Conservation (phyloP, 2,329 filamentous ascomycete species). For the Endoconidiophora polonica region DNA sequence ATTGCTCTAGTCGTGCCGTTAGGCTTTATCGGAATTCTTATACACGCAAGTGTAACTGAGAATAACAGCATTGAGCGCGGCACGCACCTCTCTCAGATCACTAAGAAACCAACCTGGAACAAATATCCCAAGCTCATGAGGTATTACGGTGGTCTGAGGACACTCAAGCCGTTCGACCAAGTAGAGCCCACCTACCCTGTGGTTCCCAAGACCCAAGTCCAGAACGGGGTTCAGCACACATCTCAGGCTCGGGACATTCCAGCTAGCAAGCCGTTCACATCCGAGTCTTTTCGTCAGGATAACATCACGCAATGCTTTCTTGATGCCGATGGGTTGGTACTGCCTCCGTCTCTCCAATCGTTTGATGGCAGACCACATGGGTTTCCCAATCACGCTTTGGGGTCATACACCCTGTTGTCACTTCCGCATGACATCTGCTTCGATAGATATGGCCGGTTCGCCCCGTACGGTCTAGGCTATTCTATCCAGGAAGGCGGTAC, state of each 20-base stretch:
- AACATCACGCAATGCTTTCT: slow-evolving; percentile 65
- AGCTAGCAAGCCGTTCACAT: slow-evolving; percentile 22
- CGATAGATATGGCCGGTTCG: slow-evolving; percentile 74
- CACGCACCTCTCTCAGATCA: slow-evolving; percentile 18
- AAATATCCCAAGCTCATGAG: slow-evolving; percentile 69
- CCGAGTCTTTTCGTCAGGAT: slow-evolving; percentile 36
- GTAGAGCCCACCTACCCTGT: slow-evolving; percentile 72
- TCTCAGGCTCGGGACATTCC: background rate
- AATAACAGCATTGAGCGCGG: slow-evolving; percentile 45
- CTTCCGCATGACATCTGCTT: slow-evolving; percentile 80
- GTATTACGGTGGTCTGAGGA: slow-evolving; percentile 78
- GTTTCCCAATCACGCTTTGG: slow-evolving; percentile 69
- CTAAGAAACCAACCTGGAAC: slow-evolving; percentile 54
- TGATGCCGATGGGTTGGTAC: slow-evolving; percentile 46
- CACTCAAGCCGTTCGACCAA: slow-evolving; percentile 44
- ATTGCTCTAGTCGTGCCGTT: slow-evolving; percentile 48
- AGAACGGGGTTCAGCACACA: slow-evolving; percentile 1
- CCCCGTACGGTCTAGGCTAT: slow-evolving; percentile 83
- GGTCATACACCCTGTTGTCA: slow-evolving; percentile 69
- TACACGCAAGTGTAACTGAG: slow-evolving; percentile 56
- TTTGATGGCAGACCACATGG: slow-evolving; percentile 66
- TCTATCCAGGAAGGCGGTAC: slow-evolving; percentile 60
- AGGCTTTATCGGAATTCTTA: slow-evolving; percentile 60
- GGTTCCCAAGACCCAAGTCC: slow-evolving; percentile 37
- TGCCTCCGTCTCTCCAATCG: slow-evolving; percentile 53